Evolutionary conservation across 164 flowering plant genomes (phyloP), one percentile per base, ranked within the genome.

Genomic region (Hamamelis virginiana): DNA sequence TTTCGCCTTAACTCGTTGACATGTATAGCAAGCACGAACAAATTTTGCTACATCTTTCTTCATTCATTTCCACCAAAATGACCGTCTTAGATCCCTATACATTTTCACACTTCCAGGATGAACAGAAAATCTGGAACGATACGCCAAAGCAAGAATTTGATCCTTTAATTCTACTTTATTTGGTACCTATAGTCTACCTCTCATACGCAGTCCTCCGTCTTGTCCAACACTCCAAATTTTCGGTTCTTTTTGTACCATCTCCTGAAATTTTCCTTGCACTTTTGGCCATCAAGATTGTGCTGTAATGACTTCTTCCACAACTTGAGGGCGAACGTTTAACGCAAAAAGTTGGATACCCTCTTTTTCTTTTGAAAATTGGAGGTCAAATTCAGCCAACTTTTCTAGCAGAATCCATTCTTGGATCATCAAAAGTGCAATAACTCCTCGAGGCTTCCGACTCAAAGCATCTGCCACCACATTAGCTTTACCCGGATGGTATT

Each of bases 381-480:
- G n/a, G n/a, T n/a, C n/a, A n/a, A n/a, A n/a, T 63, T 63, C 22
- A 27, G 1, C 9, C n/a, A n/a, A n/a, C n/a, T n/a, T n/a, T n/a
- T n/a, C n/a, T n/a, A n/a, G n/a, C n/a, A n/a, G n/a, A n/a, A n/a
- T n/a, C n/a, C n/a, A n/a, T n/a, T n/a, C n/a, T n/a, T n/a, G n/a
- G n/a, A n/a, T n/a, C n/a, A n/a, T n/a, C n/a, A n/a, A n/a, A n/a
- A n/a, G n/a, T n/a, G n/a, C n/a, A n/a, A n/a, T n/a, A n/a, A n/a
- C n/a, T n/a, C n/a, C n/a, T n/a, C n/a, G n/a, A n/a, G n/a, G n/a
- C n/a, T n/a, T n/a, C n/a, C n/a, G n/a, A n/a, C 51, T 63, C 10
- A 69, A 44, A 14, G 58, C 55, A 47, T 69, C 65, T 8, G 25
- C 65, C 10, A 69, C 72, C 44, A 45, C 56, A 60, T 69, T 60